phyloP scores from a whole-genome alignment of 345 rosid genomes.

The Gynandropsis gynandra region DNA sequence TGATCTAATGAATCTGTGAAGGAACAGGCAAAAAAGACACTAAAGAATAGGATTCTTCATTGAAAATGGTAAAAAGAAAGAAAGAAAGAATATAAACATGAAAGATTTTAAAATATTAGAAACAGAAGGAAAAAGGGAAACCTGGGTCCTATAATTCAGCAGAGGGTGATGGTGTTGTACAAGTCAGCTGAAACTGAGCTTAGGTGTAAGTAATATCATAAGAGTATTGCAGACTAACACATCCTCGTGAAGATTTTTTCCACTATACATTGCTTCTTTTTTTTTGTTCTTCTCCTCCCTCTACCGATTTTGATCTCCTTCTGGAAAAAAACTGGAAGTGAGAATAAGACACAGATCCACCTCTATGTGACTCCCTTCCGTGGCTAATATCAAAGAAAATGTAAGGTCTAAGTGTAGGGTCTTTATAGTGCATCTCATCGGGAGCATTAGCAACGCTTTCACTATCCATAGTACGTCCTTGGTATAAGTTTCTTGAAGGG shows the following conservation, averaged over 20 bases:
- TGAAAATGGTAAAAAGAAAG: too few species aligned
- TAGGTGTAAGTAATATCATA: conserved; percentile 11
- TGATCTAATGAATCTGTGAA: too few species aligned
- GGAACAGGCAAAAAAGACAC: too few species aligned
- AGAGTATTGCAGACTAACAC: too few species aligned
- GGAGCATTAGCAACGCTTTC: conserved; percentile 72
- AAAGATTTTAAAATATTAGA: conserved; percentile 18
- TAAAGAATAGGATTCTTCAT: too few species aligned
- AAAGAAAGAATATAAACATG: too few species aligned
- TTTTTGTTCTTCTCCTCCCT: too few species aligned
- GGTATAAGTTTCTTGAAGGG: conserved; percentile 91
- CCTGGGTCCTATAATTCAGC: background rate
- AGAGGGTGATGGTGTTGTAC: conserved; percentile 10
- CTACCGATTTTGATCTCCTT: too few species aligned
- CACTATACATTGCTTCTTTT: too few species aligned
- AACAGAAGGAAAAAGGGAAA: background rate
- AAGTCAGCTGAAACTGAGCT: conserved; percentile 12
- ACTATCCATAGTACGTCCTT: conserved; percentile 92
- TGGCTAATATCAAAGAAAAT: conserved; percentile 76
- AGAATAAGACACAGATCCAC: conserved; percentile 95
- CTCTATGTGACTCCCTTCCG: conserved; percentile 94
- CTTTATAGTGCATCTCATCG: conserved; percentile 80
- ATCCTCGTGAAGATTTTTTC: too few species aligned
- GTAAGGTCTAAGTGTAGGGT: conserved; percentile 81
- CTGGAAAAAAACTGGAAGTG: too few species aligned